Percentiles rank a stretch among this genome's conserved stretches.
These are phyloP conservation scores for Monascus ruber DNA, from an alignment of 2,329 filamentous ascomycete species.

Conservation along the genomic window DNA sequence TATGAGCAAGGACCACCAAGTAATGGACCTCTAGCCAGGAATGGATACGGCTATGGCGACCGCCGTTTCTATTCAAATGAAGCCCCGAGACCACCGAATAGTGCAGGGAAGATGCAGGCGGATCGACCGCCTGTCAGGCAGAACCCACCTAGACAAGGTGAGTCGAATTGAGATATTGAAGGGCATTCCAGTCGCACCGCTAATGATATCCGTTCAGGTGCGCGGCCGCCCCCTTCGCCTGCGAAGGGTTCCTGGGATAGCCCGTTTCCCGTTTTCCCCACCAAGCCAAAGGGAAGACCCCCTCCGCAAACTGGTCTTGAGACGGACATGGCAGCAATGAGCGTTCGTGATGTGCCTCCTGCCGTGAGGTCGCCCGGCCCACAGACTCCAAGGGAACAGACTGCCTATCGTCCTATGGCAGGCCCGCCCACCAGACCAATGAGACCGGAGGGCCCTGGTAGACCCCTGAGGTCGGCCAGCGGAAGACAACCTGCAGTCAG, in stretches of 20 bases:
- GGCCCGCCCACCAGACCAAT: constrained; percentile 10
- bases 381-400: constrained; percentile 15
- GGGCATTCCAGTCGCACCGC: constrained; percentile 10
- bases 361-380: constrained; percentile 17
- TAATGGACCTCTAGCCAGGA: constrained; percentile 12
- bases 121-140: background rate
- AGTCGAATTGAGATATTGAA: constrained; percentile 3
- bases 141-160: constrained; percentile 3
- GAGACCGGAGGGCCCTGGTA: constrained; percentile 10
- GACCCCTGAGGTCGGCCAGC: constrained; percentile 16
- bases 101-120: no score
- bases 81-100: no score
- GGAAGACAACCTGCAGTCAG: constrained; percentile 10
- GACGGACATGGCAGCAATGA: constrained; percentile 29
- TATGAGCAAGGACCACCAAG: constrained; percentile 12
- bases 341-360: constrained; percentile 19
- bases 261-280: constrained; percentile 36
- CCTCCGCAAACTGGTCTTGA: constrained; percentile 23
- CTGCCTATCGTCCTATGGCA: background rate
- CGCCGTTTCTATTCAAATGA: constrained; percentile 16
- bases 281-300: constrained; percentile 21
- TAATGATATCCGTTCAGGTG: constrained; percentile 7
- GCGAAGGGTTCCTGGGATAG: constrained; percentile 35
- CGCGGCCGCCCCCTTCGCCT: constrained; percentile 24
- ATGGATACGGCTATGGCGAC: constrained; percentile 10